phyloP scores from a whole-genome alignment of 257 asterid genomes.

The Echites panduratus region DNA sequence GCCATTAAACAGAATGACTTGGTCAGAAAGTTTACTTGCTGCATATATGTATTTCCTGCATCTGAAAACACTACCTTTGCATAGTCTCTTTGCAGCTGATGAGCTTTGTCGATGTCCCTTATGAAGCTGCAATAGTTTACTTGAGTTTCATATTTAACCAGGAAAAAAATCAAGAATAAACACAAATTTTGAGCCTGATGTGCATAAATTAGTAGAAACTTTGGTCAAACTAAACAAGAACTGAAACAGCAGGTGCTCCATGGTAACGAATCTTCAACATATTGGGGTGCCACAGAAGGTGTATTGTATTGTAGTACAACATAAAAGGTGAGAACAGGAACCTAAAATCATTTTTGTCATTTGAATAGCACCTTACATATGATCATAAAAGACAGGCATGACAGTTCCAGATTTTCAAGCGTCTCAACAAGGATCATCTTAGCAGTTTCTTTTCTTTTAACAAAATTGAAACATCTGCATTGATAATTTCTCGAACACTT shows the following conservation, averaged over 20 bases:
- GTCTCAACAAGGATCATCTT: neutral
- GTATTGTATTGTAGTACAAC: neutral
- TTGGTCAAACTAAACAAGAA: neutral
- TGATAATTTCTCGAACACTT: neutral
- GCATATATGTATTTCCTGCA: neutral
- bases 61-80: slow-evolving; percentile 49
- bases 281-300: neutral
- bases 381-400: neutral
- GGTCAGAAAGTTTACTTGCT: slow-evolving; percentile 19
- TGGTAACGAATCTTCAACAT: neutral
- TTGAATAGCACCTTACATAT: neutral
- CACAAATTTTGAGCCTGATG: neutral
- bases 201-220: neutral
- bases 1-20: slow-evolving; percentile 16
- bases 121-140: slow-evolving; percentile 69
- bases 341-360: neutral
- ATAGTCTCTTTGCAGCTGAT: slow-evolving; percentile 61
- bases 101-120: slow-evolving; percentile 63
- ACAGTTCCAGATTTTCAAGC: neutral
- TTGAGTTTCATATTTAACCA: slow-evolving; percentile 10
- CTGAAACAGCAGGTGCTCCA: neutral
- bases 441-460: neutral
- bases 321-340: neutral
- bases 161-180: slow-evolving; percentile 3
- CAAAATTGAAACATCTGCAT: neutral